Conservation (phyloP, 2,329 filamentous ascomycete genomes). For the Stagonosporopsis cucurbitacearum region DNA sequence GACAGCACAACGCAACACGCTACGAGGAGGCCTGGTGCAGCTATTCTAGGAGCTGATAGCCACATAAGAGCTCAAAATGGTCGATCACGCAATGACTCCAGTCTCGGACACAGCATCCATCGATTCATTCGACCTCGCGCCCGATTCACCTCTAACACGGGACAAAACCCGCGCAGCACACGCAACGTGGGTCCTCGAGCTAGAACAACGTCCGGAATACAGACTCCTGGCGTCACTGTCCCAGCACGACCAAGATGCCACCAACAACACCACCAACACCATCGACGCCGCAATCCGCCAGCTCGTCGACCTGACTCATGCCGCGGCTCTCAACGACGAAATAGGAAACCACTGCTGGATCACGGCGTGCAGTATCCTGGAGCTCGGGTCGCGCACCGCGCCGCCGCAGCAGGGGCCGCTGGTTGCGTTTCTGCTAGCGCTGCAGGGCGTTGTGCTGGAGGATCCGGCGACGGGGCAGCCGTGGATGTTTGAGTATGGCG, state of each 20-base stretch:
- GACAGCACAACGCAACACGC: not conserved
- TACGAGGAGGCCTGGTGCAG: not conserved
- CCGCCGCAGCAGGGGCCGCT: conserved; percentile 11
- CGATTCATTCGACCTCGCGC: conserved; percentile 4
- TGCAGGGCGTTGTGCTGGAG: conserved; percentile 3
- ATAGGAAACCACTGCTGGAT: conserved; percentile 17
- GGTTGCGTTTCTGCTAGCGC: conserved; percentile 2
- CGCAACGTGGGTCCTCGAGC: not conserved
- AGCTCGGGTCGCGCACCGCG: conserved; percentile 5
- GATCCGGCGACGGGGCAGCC: conserved; percentile 5
- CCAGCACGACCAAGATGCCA: not conserved
- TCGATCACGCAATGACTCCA: not conserved
- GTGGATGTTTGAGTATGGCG: conserved; percentile 9
- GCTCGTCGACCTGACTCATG: conserved; percentile 5
- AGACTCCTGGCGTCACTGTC: not conserved
- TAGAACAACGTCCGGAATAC: conserved; percentile 11
- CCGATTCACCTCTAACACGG: conserved; percentile 1
- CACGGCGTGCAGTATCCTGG: conserved; percentile 15
- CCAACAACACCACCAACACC: not conserved
- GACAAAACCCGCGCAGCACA: conserved; percentile 11
- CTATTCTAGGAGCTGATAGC: not conserved
- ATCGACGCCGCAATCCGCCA: not conserved
- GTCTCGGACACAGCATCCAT: not conserved
- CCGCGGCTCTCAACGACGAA: not conserved
- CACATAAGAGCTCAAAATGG: not conserved